These are phyloP conservation scores for Podila verticillata DNA, from an alignment of 192 early-diverging fungal species.

Conservation along the genomic window DNA sequence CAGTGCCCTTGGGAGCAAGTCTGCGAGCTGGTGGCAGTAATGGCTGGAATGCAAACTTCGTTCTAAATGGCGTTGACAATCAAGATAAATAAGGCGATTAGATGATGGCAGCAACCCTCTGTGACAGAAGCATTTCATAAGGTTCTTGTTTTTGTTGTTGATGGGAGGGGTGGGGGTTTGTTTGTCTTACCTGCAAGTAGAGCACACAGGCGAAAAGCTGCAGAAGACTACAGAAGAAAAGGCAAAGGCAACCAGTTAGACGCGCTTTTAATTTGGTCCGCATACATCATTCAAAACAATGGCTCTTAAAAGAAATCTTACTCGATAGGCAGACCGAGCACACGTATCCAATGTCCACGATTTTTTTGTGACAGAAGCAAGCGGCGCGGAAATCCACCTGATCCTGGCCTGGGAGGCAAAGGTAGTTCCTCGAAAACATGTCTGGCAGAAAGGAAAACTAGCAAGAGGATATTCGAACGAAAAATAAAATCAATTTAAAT, in stretches of 20 bases:
- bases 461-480: background rate
- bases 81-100: background rate
- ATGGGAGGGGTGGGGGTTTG: too few relatives aligned
- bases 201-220: conserved; percentile 75
- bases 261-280: too few relatives aligned
- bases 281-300: too few relatives aligned
- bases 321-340: conserved; percentile 98
- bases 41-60: conserved; percentile 74
- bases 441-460: conserved; percentile 87
- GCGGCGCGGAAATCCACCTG: conserved; percentile 93
- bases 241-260: background rate
- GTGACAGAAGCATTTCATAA: too few relatives aligned
- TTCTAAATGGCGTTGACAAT: conserved; percentile 47
- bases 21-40: conserved; percentile 33
- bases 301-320: conserved; percentile 42
- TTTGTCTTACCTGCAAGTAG: conserved; percentile 70
- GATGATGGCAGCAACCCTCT: too few relatives aligned
- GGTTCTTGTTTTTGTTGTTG: too few relatives aligned
- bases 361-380: conserved; percentile 96
- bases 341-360: conserved; percentile 95
- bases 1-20: conserved; percentile 8
- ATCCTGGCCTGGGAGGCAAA: conserved; percentile 80
- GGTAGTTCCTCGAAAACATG: conserved; percentile 72
- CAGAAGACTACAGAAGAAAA: conserved; percentile 67
- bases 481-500: background rate